A percentile compares a stretch with the other conserved stretches of the same genome.
Conservation (phyloP, 148 eudicot species). For the Oxyria digyna region DNA sequence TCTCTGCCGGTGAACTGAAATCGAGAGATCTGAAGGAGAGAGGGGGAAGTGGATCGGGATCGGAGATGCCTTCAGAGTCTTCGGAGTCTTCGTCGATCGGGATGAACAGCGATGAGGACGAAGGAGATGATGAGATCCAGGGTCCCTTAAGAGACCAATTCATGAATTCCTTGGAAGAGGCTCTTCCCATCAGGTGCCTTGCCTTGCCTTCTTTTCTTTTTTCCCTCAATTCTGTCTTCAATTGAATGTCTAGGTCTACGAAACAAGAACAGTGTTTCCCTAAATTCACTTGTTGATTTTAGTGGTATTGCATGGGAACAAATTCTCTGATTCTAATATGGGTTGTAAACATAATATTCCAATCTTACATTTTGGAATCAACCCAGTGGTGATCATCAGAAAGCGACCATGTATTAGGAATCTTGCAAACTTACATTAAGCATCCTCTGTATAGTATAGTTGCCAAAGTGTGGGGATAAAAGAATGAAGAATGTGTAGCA, state of each 20-base stretch:
- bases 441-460: too few species aligned
- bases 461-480: neutral
- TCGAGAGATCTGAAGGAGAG: neutral
- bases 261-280: neutral
- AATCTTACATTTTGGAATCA: neutral
- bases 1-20: neutral
- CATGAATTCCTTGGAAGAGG: constrained; percentile 47
- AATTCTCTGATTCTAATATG: neutral
- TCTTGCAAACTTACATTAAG: too few species aligned
- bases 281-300: neutral
- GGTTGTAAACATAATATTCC: neutral
- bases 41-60: neutral
- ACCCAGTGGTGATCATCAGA: neutral
- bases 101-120: constrained; percentile 47
- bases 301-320: neutral
- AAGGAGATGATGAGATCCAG: constrained; percentile 30
- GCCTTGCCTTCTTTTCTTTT: neutral
- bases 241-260: neutral
- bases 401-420: neutral
- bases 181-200: constrained; percentile 53
- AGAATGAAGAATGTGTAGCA: neutral
- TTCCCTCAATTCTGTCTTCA: neutral
- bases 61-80: neutral
- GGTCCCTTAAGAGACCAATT: constrained; percentile 32
- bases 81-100: constrained; percentile 56